phyloP scores from a whole-genome alignment of 345 rosid genomes.

The Eucalyptus curtisii region DNA sequence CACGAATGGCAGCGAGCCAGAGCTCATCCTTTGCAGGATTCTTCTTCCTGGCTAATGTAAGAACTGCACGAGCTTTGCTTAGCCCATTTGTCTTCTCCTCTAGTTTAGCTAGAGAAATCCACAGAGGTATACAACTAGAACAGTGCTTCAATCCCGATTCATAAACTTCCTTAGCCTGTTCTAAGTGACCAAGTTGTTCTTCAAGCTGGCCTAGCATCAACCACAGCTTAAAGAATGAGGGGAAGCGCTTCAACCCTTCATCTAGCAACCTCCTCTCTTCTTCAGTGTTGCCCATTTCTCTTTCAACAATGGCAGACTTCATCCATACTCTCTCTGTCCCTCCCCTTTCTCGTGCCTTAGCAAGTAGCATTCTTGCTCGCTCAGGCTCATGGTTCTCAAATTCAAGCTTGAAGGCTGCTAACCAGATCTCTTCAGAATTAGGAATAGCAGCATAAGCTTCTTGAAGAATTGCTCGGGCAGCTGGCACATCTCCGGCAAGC shows the following conservation, averaged over 20 bases:
- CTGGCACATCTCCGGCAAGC: conserved; percentile 95
- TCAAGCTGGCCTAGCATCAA: conserved; percentile 95
- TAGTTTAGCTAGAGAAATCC: conserved; percentile 72
- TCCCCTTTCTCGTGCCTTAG: conserved; percentile 92
- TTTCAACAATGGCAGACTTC: conserved; percentile 94
- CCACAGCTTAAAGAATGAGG: conserved; percentile 84
- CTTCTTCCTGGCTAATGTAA: conserved; percentile 69
- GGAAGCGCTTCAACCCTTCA: conserved; percentile 76
- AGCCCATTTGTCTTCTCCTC: conserved; percentile 72
- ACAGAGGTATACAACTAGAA: conserved; percentile 50
- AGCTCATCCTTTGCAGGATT: conserved; percentile 70
- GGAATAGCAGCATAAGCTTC: conserved; percentile 96
- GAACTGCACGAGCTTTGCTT: conserved; percentile 77
- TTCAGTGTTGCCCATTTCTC: conserved; percentile 62
- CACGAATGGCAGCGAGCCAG: conserved; percentile 89
- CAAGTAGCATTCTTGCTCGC: conserved; percentile 88
- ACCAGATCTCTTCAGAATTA: conserved; percentile 88
- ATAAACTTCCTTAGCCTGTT: conserved; percentile 57
- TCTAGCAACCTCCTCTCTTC: conserved; percentile 78
- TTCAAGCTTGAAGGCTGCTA: conserved; percentile 96
- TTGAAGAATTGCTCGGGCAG: conserved; percentile 86
- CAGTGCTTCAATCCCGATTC: conserved; percentile 63
- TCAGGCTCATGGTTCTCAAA: conserved; percentile 95
- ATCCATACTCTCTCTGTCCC: conserved; percentile 98
- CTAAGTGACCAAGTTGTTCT: conserved; percentile 50